A percentile compares a stretch with the other conserved stretches of the same genome.
Evolutionary conservation across 164 flowering plant genomes (phyloP).

Genomic region (Tetrastigma voinierianum): DNA sequence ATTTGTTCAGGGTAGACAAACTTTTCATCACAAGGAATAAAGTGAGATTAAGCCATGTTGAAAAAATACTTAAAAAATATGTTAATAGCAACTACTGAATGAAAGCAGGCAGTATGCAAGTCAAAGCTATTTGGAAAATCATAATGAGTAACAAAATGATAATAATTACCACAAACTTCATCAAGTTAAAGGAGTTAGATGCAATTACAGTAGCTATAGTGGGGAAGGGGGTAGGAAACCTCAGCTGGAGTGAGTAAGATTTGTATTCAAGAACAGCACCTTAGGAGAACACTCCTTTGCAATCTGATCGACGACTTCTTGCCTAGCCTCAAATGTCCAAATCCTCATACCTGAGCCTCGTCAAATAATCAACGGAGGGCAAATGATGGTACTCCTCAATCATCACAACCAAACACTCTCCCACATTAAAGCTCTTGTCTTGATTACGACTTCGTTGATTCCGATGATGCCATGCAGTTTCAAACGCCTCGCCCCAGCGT

Average conservation of each 20-base stretch:
- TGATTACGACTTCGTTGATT: no score
- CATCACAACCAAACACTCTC: no score
- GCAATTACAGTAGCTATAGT: conserved; percentile 3
- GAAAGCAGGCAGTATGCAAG: neutral
- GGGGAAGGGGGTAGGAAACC: conserved; percentile 10
- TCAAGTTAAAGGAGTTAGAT: neutral
- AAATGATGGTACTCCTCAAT: no score
- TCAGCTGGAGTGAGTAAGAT: conserved; percentile 15
- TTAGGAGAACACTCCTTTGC: no score
- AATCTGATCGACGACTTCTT: no score
- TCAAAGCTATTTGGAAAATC: neutral
- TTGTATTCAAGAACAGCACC: conserved; percentile 15
- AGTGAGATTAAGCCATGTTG: neutral
- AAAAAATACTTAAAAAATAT: neutral
- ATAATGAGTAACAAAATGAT: neutral
- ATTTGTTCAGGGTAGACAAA: neutral
- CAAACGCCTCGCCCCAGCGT: no score
- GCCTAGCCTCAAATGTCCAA: no score
- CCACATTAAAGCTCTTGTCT: no score
- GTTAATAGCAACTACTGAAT: neutral
- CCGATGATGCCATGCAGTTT: no score
- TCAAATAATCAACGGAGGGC: no score
- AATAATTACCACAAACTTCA: neutral
- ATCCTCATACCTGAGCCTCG: no score
- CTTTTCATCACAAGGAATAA: neutral